A percentile compares a stretch with the other conserved stretches of the same genome.
phyloP scores from a whole-genome alignment of 1,284 basidiomycete species.

The Ceratobasidium sp. region DNA sequence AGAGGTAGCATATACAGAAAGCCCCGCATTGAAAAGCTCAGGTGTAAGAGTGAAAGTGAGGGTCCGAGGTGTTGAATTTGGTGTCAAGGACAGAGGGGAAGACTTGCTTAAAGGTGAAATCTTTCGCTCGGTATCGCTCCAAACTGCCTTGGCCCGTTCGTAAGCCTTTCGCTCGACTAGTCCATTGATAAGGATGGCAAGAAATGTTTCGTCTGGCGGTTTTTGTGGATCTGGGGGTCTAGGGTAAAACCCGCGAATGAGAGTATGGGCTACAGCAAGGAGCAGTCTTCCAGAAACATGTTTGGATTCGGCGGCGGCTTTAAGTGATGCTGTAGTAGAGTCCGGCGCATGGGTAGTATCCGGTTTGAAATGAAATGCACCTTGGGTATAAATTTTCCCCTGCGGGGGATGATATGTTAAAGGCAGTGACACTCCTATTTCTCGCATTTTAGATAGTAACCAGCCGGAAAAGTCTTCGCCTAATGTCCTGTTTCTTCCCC shows the following conservation, averaged over 20 bases:
- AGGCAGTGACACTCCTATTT: neutral
- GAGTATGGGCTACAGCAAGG: slow-evolving; percentile 2
- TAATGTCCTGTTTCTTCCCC: neutral
- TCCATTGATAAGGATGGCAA: slow-evolving; percentile 1
- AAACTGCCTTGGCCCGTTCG: slow-evolving; percentile 3
- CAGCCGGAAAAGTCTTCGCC: slow-evolving; percentile 9
- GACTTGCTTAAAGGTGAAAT: neutral
- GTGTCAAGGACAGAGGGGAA: neutral
- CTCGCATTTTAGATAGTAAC: neutral
- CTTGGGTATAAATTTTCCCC: neutral
- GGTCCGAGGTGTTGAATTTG: neutral
- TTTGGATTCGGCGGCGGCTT: slow-evolving; percentile 11
- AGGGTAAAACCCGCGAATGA: neutral
- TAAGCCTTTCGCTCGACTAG: slow-evolving; percentile 11
- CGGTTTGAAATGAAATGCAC: neutral
- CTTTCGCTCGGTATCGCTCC: slow-evolving; percentile 10
- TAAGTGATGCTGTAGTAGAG: neutral
- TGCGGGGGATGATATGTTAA: neutral
- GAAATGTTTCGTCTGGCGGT: neutral
- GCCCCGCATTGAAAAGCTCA: slow-evolving; percentile 1
- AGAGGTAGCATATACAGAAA: neutral
- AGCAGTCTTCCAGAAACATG: slow-evolving; percentile 4
- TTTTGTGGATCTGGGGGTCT: neutral
- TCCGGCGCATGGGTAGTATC: neutral
- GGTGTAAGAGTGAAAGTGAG: neutral